Evolutionary conservation across 208 protist species (phyloP), one percentile per base, ranked within the genome.

Genomic region (Crithidia brevicula): DNA sequence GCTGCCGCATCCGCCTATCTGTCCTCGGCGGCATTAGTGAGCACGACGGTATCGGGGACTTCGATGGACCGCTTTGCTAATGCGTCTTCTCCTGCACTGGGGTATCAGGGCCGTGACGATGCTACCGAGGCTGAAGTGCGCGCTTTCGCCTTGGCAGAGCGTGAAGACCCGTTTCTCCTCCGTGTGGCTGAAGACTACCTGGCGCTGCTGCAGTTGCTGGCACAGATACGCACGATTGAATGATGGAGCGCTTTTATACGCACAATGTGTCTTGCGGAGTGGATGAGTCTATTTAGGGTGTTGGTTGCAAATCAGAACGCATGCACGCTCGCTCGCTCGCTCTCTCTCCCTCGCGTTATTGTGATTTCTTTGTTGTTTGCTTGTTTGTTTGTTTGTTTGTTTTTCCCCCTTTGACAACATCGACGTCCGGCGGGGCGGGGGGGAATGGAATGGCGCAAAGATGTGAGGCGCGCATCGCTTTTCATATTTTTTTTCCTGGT

Each of bases 131-230:
- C 43, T 10, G 59, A 67, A 33, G 45, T 74, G 68, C 45, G 42
- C 31, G 70, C 61, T 3, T 40, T 34, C 31, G 36, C 43, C 7
- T 30, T 68, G 60, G 47, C 62, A 11, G 50, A 77, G 54, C 49
- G 82, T 9, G 75, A 83, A 38, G 79, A 85, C 31, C 79, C 81
- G 4, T 80, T 83, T 61, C 62, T 90, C 25, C 46, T 60, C 16
- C 45, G 56, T 16, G 76, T 90, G n/a, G 78, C 86, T 16, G 49
- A 83, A 54, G 83, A 94, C 30, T 46, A 77, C 10, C 68, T 91
- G 61, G 50, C 78, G 13, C 13, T 90, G 9, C 43, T 86, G 61
- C 85, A 94, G 70, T 86, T 88, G 50, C 18, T 91, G 20, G 50
- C 34, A 0, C 63, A 52, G 34, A 42, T 63, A 28, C 62, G 56